These are phyloP conservation scores for Quercus alba DNA, from an alignment of 306 rosid genomes.

Conservation along the genomic window DNA sequence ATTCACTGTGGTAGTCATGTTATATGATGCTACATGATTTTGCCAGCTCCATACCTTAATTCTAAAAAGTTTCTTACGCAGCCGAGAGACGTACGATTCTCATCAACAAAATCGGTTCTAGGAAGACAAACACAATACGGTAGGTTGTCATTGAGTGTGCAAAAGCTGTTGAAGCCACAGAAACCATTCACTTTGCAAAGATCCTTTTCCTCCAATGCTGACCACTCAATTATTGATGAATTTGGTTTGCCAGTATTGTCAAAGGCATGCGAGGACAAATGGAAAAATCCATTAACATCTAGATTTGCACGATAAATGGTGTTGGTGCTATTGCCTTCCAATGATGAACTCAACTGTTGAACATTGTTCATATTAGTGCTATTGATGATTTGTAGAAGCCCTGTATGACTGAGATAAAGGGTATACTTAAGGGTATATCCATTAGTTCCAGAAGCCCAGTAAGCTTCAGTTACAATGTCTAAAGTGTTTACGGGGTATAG, in stretches of 20 bases:
- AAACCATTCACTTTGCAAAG: background rate
- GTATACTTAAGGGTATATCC: background rate
- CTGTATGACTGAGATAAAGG: background rate
- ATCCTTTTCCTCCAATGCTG: background rate
- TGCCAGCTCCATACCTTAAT: background rate
- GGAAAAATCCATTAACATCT: slow-evolving; percentile 5
- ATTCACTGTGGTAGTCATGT: background rate
- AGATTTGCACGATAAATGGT: slow-evolving; percentile 9
- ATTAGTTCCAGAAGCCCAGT: background rate
- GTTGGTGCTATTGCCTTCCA: background rate
- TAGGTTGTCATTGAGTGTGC: background rate
- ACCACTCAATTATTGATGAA: background rate
- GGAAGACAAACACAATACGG: slow-evolving; percentile 1
- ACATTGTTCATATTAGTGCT: background rate
- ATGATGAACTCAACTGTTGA: background rate
- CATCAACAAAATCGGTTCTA: background rate
- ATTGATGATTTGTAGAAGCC: background rate
- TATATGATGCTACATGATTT: background rate
- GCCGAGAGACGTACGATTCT: background rate
- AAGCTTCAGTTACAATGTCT: background rate
- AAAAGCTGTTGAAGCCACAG: slow-evolving; percentile 23
- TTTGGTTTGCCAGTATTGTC: background rate
- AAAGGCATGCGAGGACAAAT: background rate
- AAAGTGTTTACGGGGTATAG: background rate
- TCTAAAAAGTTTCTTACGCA: background rate